phyloP scores from a whole-genome alignment of 257 asterid species.

The Solanum raphanifolium region DNA sequence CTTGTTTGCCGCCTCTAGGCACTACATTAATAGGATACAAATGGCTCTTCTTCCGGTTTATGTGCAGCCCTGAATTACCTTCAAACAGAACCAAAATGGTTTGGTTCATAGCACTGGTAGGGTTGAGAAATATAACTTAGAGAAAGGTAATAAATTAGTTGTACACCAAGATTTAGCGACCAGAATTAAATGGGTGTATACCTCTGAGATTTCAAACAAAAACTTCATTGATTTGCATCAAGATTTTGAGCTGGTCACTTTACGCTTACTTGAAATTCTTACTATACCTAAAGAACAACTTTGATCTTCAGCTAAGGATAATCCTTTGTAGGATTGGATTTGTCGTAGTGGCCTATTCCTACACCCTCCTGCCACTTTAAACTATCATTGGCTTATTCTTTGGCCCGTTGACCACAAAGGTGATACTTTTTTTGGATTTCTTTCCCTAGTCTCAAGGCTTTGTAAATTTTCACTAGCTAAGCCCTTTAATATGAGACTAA shows the following conservation, averaged over 20 bases:
- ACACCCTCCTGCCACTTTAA: background rate
- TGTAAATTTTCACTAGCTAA: background rate
- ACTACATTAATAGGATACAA: background rate
- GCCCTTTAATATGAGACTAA: background rate
- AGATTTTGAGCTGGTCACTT: background rate
- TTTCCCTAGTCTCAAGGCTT: background rate
- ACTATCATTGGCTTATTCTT: background rate
- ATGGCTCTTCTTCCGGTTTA: background rate
- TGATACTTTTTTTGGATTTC: background rate
- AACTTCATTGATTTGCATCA: background rate
- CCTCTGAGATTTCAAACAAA: background rate
- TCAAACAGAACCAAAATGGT: background rate
- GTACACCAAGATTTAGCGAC: background rate
- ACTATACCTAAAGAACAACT: background rate
- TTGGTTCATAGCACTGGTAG: background rate
- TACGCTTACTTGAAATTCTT: background rate
- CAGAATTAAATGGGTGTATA: background rate
- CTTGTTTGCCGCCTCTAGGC: background rate
- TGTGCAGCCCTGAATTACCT: background rate
- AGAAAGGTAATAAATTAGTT: background rate
- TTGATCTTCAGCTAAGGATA: background rate
- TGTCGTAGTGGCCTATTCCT: background rate
- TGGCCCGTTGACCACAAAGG: background rate
- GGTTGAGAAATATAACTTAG: background rate
- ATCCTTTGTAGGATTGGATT: background rate